A percentile compares a stretch with the other conserved stretches of the same genome.
These are phyloP conservation scores for Neurospora sp. DNA, from an alignment of 495 filamentous ascomycete genomes.

Conservation along the genomic window DNA sequence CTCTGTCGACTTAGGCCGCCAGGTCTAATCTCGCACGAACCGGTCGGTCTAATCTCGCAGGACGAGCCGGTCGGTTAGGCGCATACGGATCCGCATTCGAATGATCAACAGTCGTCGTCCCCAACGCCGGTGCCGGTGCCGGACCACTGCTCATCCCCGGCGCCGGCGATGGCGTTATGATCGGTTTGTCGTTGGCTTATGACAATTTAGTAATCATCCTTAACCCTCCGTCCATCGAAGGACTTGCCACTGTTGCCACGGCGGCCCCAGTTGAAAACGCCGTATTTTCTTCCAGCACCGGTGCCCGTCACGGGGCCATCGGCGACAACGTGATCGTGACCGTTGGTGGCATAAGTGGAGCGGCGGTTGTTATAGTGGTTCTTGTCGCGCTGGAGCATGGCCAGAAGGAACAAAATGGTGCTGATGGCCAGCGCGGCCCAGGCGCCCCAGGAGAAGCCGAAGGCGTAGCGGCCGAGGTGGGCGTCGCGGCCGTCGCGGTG, in stretches of 20 bases:
- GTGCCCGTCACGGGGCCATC: background rate
- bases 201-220: slow-evolving; percentile 46
- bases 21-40: background rate
- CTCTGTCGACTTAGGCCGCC: background rate
- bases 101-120: background rate
- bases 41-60: background rate
- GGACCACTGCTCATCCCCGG: background rate
- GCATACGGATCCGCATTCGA: background rate
- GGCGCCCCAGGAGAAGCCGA: slow-evolving; percentile 80
- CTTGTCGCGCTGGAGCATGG: slow-evolving; percentile 18
- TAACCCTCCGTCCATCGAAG: slow-evolving; percentile 48
- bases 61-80: background rate
- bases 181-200: background rate
- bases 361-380: background rate
- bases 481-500: slow-evolving; percentile 44
- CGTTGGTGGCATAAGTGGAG: background rate
- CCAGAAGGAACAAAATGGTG: slow-evolving; percentile 59
- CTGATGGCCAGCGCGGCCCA: slow-evolving; percentile 60
- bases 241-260: slow-evolving; percentile 28
- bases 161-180: background rate
- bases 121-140: background rate
- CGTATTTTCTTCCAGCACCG: background rate
- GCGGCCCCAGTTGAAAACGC: slow-evolving; percentile 12
- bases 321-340: background rate
- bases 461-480: slow-evolving; percentile 59